A percentile compares a stretch with the other conserved stretches of the same genome.
Conservation (phyloP, 805 yeast genomes). For the Tetrapisispora fleetii region DNA sequence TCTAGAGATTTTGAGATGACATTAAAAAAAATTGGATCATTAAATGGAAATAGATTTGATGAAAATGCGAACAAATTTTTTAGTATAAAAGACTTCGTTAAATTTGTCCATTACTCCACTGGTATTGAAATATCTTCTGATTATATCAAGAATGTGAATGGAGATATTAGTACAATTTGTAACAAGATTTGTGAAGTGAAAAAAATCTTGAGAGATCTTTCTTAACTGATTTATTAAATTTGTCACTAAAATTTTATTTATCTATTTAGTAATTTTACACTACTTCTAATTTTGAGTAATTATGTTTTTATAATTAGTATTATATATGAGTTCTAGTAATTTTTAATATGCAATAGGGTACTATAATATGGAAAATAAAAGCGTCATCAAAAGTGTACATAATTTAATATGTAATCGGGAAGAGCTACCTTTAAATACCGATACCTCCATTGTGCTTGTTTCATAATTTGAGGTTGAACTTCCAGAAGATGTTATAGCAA, state of each 20-base stretch:
- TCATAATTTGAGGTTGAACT: neutral
- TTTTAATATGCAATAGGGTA: slow-evolving; percentile 48
- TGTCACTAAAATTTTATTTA: neutral
- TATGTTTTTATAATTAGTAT: too few species aligned
- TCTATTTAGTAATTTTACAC: too few species aligned
- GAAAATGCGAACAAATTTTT: neutral
- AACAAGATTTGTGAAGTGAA: neutral
- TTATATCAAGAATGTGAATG: neutral
- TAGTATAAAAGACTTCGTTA: neutral
- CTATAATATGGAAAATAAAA: slow-evolving; percentile 56
- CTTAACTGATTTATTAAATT: neutral
- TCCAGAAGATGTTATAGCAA: too few species aligned
- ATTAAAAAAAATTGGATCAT: neutral
- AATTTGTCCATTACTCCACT: neutral
- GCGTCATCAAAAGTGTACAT: slow-evolving; percentile 30
- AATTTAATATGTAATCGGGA: slow-evolving; percentile 17
- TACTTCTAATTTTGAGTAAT: too few species aligned
- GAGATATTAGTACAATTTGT: neutral
- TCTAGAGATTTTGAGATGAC: neutral
- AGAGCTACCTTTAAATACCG: slow-evolving; percentile 4
- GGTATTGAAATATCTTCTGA: neutral
- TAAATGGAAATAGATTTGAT: neutral
- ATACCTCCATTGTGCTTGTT: neutral
- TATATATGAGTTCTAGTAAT: too few species aligned
- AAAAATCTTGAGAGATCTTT: neutral